Evolutionary conservation across 2,329 filamentous ascomycete genomes (phyloP).

Genomic region (Xylaria sp.): DNA sequence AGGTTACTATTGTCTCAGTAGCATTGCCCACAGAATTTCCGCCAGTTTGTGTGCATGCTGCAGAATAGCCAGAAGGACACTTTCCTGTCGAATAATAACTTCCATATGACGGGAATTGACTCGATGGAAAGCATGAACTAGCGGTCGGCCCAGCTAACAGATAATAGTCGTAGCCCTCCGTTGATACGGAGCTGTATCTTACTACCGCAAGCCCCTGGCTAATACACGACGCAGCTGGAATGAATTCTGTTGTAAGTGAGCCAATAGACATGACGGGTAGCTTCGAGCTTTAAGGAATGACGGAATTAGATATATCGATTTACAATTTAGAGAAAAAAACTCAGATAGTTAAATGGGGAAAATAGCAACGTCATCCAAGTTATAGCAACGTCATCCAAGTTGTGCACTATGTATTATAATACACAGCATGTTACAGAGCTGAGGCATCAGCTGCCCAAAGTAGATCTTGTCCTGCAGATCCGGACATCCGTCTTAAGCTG

Average conservation of each 20-base stretch:
- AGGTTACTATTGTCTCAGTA: conserved; percentile 21
- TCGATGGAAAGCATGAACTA: conserved; percentile 19
- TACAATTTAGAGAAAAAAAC: not conserved
- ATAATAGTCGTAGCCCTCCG: conserved; percentile 21
- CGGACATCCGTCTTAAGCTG: not conserved
- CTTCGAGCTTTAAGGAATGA: not conserved
- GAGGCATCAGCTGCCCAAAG: not conserved
- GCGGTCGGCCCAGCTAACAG: conserved; percentile 13
- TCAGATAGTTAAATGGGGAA: not conserved
- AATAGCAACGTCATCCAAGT: not conserved
- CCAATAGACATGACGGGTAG: conserved; percentile 4
- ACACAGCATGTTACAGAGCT: not conserved
- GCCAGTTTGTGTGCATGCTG: conserved; percentile 9
- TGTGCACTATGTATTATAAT: not conserved
- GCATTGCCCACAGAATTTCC: conserved; percentile 11
- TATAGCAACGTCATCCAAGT: not conserved
- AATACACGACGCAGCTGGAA: conserved; percentile 8
- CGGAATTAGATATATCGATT: not conserved
- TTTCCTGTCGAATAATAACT: conserved; percentile 24
- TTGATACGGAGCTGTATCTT: not conserved
- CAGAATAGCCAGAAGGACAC: conserved; percentile 26
- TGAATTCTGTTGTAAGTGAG: conserved; percentile 17
- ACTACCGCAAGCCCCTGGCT: conserved; percentile 1
- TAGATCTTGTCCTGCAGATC: not conserved
- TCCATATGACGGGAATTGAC: conserved; percentile 17